phyloP scores from a whole-genome alignment of 2,329 filamentous ascomycete species.

The Colletotrichum truncatum region DNA sequence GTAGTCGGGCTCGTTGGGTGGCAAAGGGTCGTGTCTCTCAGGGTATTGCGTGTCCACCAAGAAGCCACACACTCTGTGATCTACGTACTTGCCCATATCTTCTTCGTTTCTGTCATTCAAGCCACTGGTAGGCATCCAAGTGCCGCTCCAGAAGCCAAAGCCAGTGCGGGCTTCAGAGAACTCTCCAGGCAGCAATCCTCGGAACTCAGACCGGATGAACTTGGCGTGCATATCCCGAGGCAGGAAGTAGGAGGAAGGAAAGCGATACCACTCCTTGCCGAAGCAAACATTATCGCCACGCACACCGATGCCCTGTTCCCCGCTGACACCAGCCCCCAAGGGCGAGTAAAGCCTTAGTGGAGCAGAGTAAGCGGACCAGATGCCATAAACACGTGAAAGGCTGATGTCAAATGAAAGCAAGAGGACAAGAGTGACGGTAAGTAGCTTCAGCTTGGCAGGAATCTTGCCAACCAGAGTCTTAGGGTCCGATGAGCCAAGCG shows the following conservation, averaged over 20 bases:
- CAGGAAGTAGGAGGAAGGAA: constrained; percentile 91
- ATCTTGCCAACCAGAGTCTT: constrained; percentile 75
- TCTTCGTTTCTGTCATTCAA: constrained; percentile 95
- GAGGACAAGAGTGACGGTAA: constrained; percentile 67
- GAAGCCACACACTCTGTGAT: constrained; percentile 80
- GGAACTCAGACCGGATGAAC: constrained; percentile 91
- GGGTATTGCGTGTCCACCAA: constrained; percentile 89
- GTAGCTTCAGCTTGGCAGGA: constrained; percentile 78
- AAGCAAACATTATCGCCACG: constrained; percentile 81
- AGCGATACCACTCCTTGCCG: constrained; percentile 98
- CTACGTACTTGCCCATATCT: constrained; percentile 86
- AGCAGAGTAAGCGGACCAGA: constrained; percentile 84
- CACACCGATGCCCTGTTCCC: constrained; percentile 59
- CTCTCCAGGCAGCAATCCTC: constrained; percentile 87
- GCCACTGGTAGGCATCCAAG: constrained; percentile 81
- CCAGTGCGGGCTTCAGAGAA: constrained; percentile 79
- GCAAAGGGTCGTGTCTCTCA: constrained; percentile 55
- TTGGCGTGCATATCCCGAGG: constrained; percentile 85
- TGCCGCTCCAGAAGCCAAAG: constrained; percentile 82
- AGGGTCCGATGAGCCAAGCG: constrained; percentile 76
- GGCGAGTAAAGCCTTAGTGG: constrained; percentile 77
- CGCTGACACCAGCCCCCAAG: constrained; percentile 62
- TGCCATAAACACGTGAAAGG: constrained; percentile 76
- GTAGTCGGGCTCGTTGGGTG: constrained; percentile 83
- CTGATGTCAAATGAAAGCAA: constrained; percentile 73